Conservation (phyloP, 164 flowering plant genomes). For the Dillenia suffruticosa region DNA sequence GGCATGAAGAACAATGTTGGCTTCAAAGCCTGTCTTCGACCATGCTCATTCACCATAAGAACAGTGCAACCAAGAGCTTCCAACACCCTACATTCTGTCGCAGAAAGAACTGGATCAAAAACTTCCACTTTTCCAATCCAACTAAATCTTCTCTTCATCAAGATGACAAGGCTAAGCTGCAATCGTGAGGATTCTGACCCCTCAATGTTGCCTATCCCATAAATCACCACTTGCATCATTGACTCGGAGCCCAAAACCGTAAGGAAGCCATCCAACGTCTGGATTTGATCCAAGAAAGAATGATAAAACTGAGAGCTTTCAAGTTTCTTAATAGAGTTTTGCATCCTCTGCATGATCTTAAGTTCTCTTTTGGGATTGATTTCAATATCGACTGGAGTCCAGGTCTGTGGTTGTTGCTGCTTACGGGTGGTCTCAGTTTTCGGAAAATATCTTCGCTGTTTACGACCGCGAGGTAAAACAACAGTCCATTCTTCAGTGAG, state of each 20-base stretch:
- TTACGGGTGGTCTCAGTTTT: slow-evolving; percentile 14
- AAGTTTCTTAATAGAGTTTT: slow-evolving; percentile 39
- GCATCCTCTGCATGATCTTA: slow-evolving; percentile 51
- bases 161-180: slow-evolving; percentile 70
- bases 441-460: slow-evolving; percentile 18
- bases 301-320: slow-evolving; percentile 50
- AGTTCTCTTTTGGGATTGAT: slow-evolving; percentile 33
- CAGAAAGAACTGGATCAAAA: slow-evolving; percentile 80
- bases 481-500: slow-evolving; percentile 55
- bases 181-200: slow-evolving; percentile 58
- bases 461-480: slow-evolving; percentile 63
- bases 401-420: slow-evolving; percentile 24
- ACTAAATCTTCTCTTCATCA: slow-evolving; percentile 52
- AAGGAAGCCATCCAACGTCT: slow-evolving; percentile 19
- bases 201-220: slow-evolving; percentile 92
- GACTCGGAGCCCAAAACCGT: slow-evolving; percentile 44
- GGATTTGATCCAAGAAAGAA: slow-evolving; percentile 43
- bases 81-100: slow-evolving; percentile 56
- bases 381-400: slow-evolving; percentile 56
- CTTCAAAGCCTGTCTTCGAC: slow-evolving; percentile 43
- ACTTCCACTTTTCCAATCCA: slow-evolving; percentile 77
- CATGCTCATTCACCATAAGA: slow-evolving; percentile 63
- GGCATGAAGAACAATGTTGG: slow-evolving; percentile 92
- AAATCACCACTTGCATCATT: slow-evolving; percentile 72
- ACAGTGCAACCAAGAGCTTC: slow-evolving; percentile 60